Percentiles rank a stretch among this genome's conserved stretches.
These are phyloP conservation scores for Yamadazyma ubonensis DNA, from an alignment of 805 yeast species.

Conservation along the genomic window DNA sequence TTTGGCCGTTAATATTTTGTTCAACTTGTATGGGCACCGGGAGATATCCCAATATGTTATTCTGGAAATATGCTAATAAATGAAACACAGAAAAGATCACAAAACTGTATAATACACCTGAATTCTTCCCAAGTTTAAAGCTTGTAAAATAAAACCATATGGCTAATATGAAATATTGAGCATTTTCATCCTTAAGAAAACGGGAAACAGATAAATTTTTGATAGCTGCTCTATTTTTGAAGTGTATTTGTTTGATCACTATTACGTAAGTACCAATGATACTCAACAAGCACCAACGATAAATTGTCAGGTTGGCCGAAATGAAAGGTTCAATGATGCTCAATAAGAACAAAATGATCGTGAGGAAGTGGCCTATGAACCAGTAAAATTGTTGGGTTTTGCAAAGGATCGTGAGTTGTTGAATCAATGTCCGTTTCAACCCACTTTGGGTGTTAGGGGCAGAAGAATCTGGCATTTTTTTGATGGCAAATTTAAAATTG, in stretches of 20 bases:
- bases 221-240: constrained; percentile 19
- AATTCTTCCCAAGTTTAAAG: constrained; percentile 32
- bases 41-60: constrained; percentile 28
- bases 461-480: constrained; percentile 3
- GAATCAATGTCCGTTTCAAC: constrained; percentile 1
- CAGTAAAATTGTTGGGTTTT: constrained; percentile 65
- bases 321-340: constrained; percentile 45
- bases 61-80: constrained; percentile 37
- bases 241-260: constrained; percentile 59
- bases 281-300: constrained; percentile 42
- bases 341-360: constrained; percentile 41
- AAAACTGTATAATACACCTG: constrained; percentile 40
- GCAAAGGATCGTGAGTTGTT: constrained; percentile 1
- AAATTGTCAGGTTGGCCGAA: constrained; percentile 26
- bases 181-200: constrained; percentile 38
- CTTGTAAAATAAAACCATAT: constrained; percentile 27
- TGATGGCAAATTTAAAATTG: too few species aligned
- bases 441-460: not conserved
- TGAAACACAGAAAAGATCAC: constrained; percentile 39
- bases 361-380: constrained; percentile 61
- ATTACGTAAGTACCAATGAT: constrained; percentile 61
- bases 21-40: constrained; percentile 34
- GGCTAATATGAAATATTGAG: constrained; percentile 38
- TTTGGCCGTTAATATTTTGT: constrained; percentile 27
- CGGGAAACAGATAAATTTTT: constrained; percentile 7